Evolutionary conservation across 83 land plant genomes (phyloP).

Genomic region (Larix sibirica): DNA sequence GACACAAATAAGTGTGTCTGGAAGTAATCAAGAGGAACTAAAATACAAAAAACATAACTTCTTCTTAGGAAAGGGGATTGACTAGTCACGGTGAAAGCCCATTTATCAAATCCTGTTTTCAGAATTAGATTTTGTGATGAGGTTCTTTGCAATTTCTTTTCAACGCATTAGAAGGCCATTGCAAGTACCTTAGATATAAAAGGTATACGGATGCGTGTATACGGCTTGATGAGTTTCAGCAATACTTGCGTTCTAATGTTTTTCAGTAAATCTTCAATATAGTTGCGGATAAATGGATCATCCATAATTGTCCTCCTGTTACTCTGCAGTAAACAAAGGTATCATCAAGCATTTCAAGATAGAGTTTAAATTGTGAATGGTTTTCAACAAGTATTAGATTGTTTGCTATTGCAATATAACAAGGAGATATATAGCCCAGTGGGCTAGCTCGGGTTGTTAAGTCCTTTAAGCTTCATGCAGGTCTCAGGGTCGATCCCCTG

Average conservation of each 20-base stretch:
- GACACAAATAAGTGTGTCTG: neutral
- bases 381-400: neutral
- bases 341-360: neutral
- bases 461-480: no score
- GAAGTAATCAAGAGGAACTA: conserved; percentile 1
- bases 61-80: neutral
- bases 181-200: conserved; percentile 86
- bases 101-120: neutral
- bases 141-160: neutral
- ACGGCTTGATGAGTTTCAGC: conserved; percentile 96
- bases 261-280: conserved; percentile 94
- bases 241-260: conserved; percentile 95
- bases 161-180: neutral
- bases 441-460: no score
- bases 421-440: neutral
- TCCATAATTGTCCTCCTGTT: conserved; percentile 98
- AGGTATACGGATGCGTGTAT: conserved; percentile 95
- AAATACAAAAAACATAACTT: neutral
- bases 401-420: neutral
- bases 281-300: conserved; percentile 94
- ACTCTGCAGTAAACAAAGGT: conserved; percentile 56
- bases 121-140: neutral
- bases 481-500: no score
- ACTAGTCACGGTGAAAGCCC: neutral
- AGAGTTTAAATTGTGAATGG: neutral